Percentiles rank a stretch among this genome's conserved stretches.
These are phyloP conservation scores for Cenchrus fungigraminus DNA, from an alignment of 176 grass and related monocot species.

Conservation along the genomic window DNA sequence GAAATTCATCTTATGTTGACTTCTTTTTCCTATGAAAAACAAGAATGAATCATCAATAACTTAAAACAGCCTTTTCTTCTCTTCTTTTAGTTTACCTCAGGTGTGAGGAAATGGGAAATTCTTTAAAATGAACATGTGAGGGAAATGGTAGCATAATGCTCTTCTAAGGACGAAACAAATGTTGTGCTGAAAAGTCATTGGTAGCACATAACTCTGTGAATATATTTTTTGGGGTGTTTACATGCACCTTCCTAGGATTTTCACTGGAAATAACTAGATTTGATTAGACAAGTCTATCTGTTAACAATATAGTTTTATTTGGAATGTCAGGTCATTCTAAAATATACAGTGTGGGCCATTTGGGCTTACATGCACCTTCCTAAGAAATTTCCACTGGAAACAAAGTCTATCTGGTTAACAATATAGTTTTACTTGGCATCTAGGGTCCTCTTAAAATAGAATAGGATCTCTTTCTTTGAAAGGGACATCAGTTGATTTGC, in stretches of 20 bases:
- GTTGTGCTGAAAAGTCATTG: not conserved
- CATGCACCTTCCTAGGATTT: not conserved
- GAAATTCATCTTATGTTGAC: not conserved
- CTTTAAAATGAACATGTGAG: not conserved
- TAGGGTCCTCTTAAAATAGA: not conserved
- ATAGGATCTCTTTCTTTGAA: not conserved
- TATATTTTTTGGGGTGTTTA: not conserved
- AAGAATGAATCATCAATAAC: not conserved
- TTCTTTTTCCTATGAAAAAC: not conserved
- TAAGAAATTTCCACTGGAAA: not conserved
- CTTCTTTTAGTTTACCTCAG: not conserved
- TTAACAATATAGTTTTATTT: not conserved
- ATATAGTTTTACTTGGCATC: not conserved
- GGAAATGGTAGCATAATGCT: not conserved
- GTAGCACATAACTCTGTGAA: not conserved
- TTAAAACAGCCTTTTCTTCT: not conserved
- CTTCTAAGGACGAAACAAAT: not conserved
- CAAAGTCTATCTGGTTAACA: not conserved
- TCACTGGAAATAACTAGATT: not conserved
- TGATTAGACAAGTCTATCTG: not conserved
- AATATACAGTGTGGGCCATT: not conserved
- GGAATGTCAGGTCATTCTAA: not conserved
- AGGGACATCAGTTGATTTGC: not conserved
- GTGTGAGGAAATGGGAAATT: conserved; percentile 14
- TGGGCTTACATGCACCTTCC: not conserved